Percentiles rank a stretch among this genome's conserved stretches.
Evolutionary conservation across 495 filamentous ascomycete genomes (phyloP).

Genomic region (Polyplosphaeria fusca): DNA sequence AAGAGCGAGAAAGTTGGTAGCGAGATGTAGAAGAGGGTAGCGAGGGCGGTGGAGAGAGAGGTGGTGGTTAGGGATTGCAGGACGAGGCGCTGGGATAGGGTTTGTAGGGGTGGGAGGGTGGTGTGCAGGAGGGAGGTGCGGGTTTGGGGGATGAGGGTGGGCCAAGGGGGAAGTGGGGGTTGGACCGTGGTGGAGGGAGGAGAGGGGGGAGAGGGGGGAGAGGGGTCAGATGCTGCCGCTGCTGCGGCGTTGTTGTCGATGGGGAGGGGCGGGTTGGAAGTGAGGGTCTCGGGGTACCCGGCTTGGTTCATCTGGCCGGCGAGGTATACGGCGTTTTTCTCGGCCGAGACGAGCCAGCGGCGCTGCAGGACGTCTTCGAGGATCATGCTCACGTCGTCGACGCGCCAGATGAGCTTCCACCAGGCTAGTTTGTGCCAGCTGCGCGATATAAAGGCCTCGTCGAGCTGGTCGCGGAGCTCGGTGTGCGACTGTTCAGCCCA

Average conservation of each 20-base stretch:
- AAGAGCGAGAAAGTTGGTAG: constrained; percentile 56
- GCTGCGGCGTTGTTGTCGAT: not conserved
- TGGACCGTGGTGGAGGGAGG: constrained; percentile 10
- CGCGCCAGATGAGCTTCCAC: constrained; percentile 95
- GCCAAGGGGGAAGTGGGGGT: constrained; percentile 40
- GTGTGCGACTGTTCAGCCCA: constrained; percentile 81
- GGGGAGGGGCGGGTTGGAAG: not conserved
- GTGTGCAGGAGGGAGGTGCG: constrained; percentile 56
- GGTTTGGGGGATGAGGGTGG: constrained; percentile 52
- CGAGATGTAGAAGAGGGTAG: constrained; percentile 66
- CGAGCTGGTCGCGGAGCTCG: constrained; percentile 75
- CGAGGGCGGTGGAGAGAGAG: constrained; percentile 59
- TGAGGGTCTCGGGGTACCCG: constrained; percentile 37
- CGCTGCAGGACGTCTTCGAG: constrained; percentile 69
- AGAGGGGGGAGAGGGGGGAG: not conserved
- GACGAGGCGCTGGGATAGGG: constrained; percentile 73
- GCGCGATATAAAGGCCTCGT: constrained; percentile 64
- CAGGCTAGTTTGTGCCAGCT: constrained; percentile 75
- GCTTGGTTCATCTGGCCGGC: constrained; percentile 77
- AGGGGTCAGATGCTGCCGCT: not conserved
- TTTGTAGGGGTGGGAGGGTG: constrained; percentile 72
- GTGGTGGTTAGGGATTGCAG: constrained; percentile 69
- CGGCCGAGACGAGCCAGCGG: constrained; percentile 70
- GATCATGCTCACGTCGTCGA: constrained; percentile 84
- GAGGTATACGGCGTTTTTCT: constrained; percentile 72